A percentile compares a stretch with the other conserved stretches of the same genome.
Evolutionary conservation across 176 grass and related monocot species (phyloP).

Genomic region (Alloteropsis semialata): DNA sequence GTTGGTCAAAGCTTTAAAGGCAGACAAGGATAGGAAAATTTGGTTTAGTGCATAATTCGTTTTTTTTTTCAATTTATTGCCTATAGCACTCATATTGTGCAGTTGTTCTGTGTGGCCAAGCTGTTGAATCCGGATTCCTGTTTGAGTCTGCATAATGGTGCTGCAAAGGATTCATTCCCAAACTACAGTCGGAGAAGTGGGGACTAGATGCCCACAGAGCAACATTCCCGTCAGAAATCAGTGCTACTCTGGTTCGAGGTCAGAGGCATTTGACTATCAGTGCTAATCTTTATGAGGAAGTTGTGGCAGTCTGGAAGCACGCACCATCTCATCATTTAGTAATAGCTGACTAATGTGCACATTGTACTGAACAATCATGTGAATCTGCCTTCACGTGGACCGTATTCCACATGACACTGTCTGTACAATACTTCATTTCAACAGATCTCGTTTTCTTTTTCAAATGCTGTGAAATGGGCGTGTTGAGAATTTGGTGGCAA

Average conservation of each 20-base stretch:
- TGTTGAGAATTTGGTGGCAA: background rate
- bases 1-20: background rate
- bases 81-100: background rate
- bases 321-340: background rate
- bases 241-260: background rate
- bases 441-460: background rate
- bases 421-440: background rate
- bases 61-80: background rate
- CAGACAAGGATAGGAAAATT: background rate
- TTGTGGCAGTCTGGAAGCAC: background rate
- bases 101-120: background rate
- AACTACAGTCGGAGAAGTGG: background rate
- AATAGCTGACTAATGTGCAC: background rate
- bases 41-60: background rate
- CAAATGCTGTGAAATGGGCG: background rate
- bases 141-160: background rate
- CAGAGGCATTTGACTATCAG: background rate
- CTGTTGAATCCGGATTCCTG: background rate
- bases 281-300: background rate
- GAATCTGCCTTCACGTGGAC: background rate
- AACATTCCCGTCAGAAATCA: background rate
- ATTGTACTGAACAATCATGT: background rate
- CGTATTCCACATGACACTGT: background rate
- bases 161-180: background rate
- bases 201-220: background rate